A percentile compares a stretch with the other conserved stretches of the same genome.
These are phyloP conservation scores for Apiospora koreana DNA, from an alignment of 2,329 filamentous ascomycete species.

Conservation along the genomic window DNA sequence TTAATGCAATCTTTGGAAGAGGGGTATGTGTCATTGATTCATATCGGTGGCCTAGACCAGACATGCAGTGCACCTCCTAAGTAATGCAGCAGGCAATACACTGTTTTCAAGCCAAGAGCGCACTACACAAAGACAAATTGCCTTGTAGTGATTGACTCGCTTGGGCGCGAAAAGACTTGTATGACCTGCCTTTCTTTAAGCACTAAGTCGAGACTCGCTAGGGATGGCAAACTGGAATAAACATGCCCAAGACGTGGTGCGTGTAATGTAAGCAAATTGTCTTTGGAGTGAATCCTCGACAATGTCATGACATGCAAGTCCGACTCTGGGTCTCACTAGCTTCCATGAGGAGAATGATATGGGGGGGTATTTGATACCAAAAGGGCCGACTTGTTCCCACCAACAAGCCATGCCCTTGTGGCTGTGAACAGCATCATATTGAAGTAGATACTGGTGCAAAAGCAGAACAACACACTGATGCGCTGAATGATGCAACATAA, in stretches of 20 bases:
- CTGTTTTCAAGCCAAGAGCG: neutral
- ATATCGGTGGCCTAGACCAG: neutral
- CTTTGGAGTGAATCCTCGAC: neutral
- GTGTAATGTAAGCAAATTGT: neutral
- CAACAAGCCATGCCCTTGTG: neutral
- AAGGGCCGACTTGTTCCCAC: constrained; percentile 2
- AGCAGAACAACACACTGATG: neutral
- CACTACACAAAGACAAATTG: neutral
- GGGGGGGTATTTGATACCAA: neutral
- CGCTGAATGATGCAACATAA: neutral
- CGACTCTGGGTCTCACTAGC: neutral
- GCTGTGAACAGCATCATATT: neutral
- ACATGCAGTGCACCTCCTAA: neutral
- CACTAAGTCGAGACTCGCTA: neutral
- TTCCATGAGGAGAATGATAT: neutral
- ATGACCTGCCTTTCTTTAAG: neutral
- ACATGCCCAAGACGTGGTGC: neutral
- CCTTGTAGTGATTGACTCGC: neutral
- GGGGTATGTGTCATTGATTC: neutral
- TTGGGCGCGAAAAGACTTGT: neutral
- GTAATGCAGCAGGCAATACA: neutral
- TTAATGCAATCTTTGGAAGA: neutral
- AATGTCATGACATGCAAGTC: neutral
- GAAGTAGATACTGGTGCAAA: neutral
- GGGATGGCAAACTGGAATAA: neutral